These are phyloP conservation scores for Cercophora sp. DNA, from an alignment of 495 filamentous ascomycete species.

Conservation along the genomic window DNA sequence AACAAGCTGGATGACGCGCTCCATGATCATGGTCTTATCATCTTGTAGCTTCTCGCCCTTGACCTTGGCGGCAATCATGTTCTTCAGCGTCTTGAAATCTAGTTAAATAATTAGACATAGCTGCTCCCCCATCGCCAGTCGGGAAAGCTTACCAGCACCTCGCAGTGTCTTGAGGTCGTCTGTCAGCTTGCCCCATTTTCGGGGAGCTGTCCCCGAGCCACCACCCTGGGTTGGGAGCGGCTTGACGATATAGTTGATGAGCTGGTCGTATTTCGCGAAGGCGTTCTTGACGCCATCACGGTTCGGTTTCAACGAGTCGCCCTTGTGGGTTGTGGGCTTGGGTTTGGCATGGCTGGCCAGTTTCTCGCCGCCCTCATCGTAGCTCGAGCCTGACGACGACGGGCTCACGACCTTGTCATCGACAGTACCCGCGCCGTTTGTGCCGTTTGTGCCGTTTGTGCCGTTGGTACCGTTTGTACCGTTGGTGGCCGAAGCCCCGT, in stretches of 20 bases:
- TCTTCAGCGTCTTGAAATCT: slow-evolving; percentile 41
- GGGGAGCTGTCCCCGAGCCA: slow-evolving; percentile 53
- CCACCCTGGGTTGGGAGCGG: slow-evolving; percentile 64
- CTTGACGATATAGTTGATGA: slow-evolving; percentile 60
- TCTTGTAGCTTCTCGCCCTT: slow-evolving; percentile 54
- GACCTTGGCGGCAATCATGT: slow-evolving; percentile 33
- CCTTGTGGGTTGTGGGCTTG: slow-evolving; percentile 14
- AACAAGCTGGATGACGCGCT: slow-evolving; percentile 72
- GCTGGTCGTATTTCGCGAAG: slow-evolving; percentile 59
- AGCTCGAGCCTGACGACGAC: not conserved
- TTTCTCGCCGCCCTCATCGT: slow-evolving; percentile 13
- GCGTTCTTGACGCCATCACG: slow-evolving; percentile 42
- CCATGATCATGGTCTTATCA: slow-evolving; percentile 80
- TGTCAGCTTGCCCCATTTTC: slow-evolving; percentile 50
- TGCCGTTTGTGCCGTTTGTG: slow-evolving; percentile 4
- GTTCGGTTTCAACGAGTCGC: slow-evolving; percentile 26
- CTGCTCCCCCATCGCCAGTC: too few species aligned
- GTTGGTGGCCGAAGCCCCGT: slow-evolving; percentile 16
- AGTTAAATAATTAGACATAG: too few species aligned
- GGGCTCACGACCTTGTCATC: slow-evolving; percentile 2
- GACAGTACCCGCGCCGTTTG: not conserved
- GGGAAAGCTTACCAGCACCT: slow-evolving; percentile 34
- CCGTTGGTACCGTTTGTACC: slow-evolving; percentile 6
- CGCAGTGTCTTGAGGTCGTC: slow-evolving; percentile 59
- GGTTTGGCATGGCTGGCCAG: slow-evolving; percentile 24